Base-by-base conservation (phyloP, 2,329 filamentous ascomycete genomes). In the Fusarium agapanthi region DNA sequence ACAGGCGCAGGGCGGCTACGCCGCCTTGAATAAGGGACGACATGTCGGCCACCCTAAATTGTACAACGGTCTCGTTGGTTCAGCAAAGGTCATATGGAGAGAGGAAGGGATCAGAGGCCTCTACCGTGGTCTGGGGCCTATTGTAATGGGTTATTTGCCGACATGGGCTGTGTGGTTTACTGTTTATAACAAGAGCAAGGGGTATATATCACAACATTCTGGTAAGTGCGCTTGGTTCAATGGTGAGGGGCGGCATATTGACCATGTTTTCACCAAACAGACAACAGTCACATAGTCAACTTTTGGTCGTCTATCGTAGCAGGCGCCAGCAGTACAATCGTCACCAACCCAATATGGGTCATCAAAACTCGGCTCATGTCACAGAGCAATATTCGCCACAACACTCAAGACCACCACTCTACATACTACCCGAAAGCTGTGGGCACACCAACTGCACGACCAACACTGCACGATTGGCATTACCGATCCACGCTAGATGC, bases 111-210 rank as follows among this genome's bases (percentile, higher is more conserved):
- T 98, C 63, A 89, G 92, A 66, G 96, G 96, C 68, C 89, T 99
- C 86, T 99, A 99, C 80, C 90, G 96, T 81, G 96, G 96, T 18
- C 85, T 99, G 58, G 95, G 95, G 0, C 96, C 96, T 24, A 98
- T 99, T 86, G 90, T 99, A 76, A 85, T 99, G 80, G 96, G 96
- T 18, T 99, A 99, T 82, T 84, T 99, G 67, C 96, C 96, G 9
- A 99, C 96, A 1, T 99, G 96, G 96, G 96, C 95, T 30, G 95
- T 99, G 58, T 99, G 97, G 88, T 94, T 99, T 83, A 97, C 94
- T 28, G 93, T 98, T 41, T 99, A 99, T 83, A 96, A 98, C 81
- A 92, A 92, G 80, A 93, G 93, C 78, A 96, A 97, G 81, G 89
- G 89, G 57, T 91, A 89, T 77, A 88, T 95, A 80, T 89, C 89